These are phyloP conservation scores for Berkeleyomyces basicola DNA, from an alignment of 2,329 filamentous ascomycete genomes.

Conservation along the genomic window DNA sequence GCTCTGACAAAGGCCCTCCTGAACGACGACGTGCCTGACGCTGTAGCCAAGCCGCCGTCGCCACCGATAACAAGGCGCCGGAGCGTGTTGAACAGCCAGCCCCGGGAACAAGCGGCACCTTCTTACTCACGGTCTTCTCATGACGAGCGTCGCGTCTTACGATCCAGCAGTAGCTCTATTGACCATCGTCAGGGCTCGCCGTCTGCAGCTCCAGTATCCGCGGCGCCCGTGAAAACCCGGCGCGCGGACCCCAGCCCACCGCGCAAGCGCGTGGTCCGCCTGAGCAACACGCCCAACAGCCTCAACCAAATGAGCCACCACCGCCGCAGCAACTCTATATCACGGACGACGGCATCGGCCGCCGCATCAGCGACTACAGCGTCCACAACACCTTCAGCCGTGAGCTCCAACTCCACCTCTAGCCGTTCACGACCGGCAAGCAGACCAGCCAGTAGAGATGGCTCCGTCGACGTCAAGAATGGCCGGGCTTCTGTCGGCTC, in stretches of 20 bases:
- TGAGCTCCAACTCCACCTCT: constrained; percentile 15
- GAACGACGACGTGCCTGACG: constrained; percentile 40
- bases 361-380: constrained; percentile 3
- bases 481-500: constrained; percentile 7
- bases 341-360: constrained; percentile 19
- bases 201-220: constrained; percentile 20
- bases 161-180: constrained; percentile 32
- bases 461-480: constrained; percentile 24
- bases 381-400: constrained; percentile 10
- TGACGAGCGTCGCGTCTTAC: constrained; percentile 30
- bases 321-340: constrained; percentile 35
- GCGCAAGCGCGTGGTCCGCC: constrained; percentile 39
- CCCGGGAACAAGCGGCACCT: not conserved
- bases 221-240: constrained; percentile 26
- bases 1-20: constrained; percentile 79
- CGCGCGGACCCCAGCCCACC: constrained; percentile 36
- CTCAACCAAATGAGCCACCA: constrained; percentile 27
- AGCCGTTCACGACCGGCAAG: constrained; percentile 21
- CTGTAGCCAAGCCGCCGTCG: constrained; percentile 27
- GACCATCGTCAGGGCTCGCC: constrained; percentile 20
- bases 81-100: constrained; percentile 25
- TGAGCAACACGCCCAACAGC: constrained; percentile 35
- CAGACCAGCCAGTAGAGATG: constrained; percentile 27
- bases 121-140: constrained; percentile 14
- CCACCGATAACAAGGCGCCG: constrained; percentile 33